Percentiles rank a stretch among this genome's conserved stretches.
These are phyloP conservation scores for Silene uniflora DNA, from an alignment of 148 eudicot genomes.

Conservation along the genomic window DNA sequence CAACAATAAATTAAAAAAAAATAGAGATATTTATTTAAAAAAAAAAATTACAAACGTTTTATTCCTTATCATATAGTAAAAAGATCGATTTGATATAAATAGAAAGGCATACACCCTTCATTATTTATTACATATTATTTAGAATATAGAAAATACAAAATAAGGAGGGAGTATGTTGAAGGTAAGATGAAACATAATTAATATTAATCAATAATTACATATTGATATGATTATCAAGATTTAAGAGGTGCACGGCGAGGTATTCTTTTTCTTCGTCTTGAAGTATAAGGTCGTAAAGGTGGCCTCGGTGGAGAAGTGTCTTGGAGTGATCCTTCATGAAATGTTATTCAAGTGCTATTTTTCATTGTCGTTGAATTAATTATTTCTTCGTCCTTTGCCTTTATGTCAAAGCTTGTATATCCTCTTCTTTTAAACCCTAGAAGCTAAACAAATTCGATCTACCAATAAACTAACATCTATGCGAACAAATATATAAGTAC, in stretches of 20 bases:
- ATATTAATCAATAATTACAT: not conserved
- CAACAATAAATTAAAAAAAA: too few relatives aligned
- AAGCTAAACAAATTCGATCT: constrained; percentile 47
- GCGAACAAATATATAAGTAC: too few relatives aligned
- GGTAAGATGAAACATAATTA: constrained; percentile 4
- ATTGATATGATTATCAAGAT: too few relatives aligned
- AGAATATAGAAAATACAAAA: too few relatives aligned
- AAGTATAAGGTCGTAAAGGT: constrained; percentile 58
- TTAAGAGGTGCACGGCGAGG: constrained; percentile 92
- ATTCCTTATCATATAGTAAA: too few relatives aligned
- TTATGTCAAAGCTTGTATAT: constrained; percentile 67
- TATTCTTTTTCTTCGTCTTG: constrained; percentile 86
- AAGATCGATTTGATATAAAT: too few relatives aligned
- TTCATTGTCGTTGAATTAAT: constrained; percentile 31
- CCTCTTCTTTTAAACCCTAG: constrained; percentile 83
- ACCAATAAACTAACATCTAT: not conserved
- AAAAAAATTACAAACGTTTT: too few relatives aligned
- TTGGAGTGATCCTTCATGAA: constrained; percentile 58
- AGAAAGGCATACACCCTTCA: too few relatives aligned
- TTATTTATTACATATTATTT: too few relatives aligned
- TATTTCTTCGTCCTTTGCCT: constrained; percentile 45
- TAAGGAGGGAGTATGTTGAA: too few relatives aligned
- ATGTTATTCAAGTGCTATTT: constrained; percentile 18
- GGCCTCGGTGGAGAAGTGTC: constrained; percentile 64
- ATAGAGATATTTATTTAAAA: too few relatives aligned